Base-by-base conservation (phyloP, 345 rosid genomes). In the Populus nigra region DNA sequence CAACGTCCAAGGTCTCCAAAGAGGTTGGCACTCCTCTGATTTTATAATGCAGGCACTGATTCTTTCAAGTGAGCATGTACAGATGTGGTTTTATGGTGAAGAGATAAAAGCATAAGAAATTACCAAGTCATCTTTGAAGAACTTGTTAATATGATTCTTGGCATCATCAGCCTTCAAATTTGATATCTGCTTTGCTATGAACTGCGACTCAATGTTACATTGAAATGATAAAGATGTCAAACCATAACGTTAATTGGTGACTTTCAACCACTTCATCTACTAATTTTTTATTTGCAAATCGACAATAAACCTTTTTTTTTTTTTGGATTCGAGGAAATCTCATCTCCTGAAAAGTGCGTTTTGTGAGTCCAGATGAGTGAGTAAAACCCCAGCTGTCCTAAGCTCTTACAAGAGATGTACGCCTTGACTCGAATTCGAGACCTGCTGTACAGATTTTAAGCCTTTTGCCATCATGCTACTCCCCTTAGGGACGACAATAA, bases 231-330 rank as follows among this genome's bases (percentile, higher is more conserved):
- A 20, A 7, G 10, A 17, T 16, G 20, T 23, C 65, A 3, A 50
- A 63, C 50, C 35, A 27, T 22, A 27, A 25, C 67, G 79, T 71
- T 78, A 38, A 76, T 35, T 4, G 63, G 65, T 41, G 41, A 35
- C 59, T 33, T 33, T 6, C 23, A 53, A 18, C 59, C 6, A 15
- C 43, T 36, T 16, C 76, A 76, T 25, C 74, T 25, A 27, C 16
- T 36, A 61, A 2, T 65, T 73, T 63, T 69, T 76, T 55, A 83
- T 79, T 62, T 10, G 71, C 79, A 16, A 63, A 36, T 6, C 20
- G 7, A 73, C 67, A 41, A 50, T 33, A 62, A 29, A 69, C 49
- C 66, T 35, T 0, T 72, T n/a, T n/a, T n/a, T n/a, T n/a, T n/a
- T n/a, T n/a, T n/a, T n/a, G n/a, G n/a, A n/a, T n/a, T n/a, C n/a